phyloP scores from a whole-genome alignment of 2,329 filamentous ascomycete genomes.

The Cytospora schulzeri region DNA sequence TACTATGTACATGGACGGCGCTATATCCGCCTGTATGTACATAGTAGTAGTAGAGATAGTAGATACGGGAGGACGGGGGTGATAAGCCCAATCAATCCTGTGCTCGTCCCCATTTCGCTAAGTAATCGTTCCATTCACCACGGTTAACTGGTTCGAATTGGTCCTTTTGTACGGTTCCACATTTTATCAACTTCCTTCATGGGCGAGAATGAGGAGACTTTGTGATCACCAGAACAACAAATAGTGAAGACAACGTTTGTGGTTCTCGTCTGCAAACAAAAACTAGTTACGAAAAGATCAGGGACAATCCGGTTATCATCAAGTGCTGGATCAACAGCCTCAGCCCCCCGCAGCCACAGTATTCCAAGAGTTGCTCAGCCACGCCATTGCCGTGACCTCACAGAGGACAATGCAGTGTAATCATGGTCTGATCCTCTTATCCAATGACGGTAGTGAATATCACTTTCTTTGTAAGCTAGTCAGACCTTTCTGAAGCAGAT shows the following conservation, averaged over 20 bases:
- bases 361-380: slow-evolving; percentile 18
- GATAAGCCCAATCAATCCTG: neutral
- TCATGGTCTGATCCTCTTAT: slow-evolving; percentile 1
- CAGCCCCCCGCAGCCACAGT: neutral
- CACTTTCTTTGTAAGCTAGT: slow-evolving; percentile 15
- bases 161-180: slow-evolving; percentile 2
- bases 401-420: neutral
- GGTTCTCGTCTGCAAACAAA: neutral
- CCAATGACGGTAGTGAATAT: slow-evolving; percentile 6
- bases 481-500: slow-evolving; percentile 8
- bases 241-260: neutral
- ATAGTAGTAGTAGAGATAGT: neutral
- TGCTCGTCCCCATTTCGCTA: neutral
- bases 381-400: slow-evolving; percentile 11
- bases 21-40: too few species aligned
- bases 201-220: slow-evolving; percentile 5
- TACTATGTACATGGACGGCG: neutral
- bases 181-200: slow-evolving; percentile 3
- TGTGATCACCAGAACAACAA: slow-evolving; percentile 3
- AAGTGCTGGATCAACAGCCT: slow-evolving; percentile 11
- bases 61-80: neutral
- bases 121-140: neutral
- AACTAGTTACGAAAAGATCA: neutral
- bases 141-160: neutral
- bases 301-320: slow-evolving; percentile 1